Percentiles rank a stretch among this genome's conserved stretches.
These are phyloP conservation scores for Zelopaecilomyces penicillatus DNA, from an alignment of 2,329 filamentous ascomycete genomes.

Conservation along the genomic window DNA sequence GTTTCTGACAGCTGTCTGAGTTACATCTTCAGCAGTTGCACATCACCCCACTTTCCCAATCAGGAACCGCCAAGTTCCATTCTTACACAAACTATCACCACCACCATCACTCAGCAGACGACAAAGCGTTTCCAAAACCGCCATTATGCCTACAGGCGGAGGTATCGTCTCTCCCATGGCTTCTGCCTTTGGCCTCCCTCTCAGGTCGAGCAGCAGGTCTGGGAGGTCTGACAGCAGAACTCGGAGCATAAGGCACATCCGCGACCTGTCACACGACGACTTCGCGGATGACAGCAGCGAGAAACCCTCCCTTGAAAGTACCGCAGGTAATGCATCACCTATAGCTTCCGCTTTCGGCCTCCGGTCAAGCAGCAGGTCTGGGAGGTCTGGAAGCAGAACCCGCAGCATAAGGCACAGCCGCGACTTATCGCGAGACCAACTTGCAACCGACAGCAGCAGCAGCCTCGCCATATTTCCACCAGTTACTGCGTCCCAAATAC, in stretches of 20 bases:
- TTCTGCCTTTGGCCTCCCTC: conserved; percentile 26
- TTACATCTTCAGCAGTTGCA: no score
- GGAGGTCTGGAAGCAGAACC: conserved; percentile 9
- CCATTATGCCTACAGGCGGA: conserved; percentile 19
- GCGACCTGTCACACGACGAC: conserved; percentile 3
- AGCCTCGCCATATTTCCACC: conserved; percentile 7
- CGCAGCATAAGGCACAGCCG: conserved; percentile 8
- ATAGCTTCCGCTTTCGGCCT: conserved; percentile 27
- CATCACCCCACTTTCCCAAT: no score
- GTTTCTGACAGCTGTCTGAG: no score
- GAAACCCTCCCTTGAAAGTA: no score
- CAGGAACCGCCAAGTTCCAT: no score
- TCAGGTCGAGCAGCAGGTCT: conserved; percentile 17
- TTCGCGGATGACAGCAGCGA: no score
- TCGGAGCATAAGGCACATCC: conserved; percentile 8
- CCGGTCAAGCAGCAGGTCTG: conserved; percentile 17
- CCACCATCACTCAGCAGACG: not conserved
- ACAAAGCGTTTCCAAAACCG: not conserved
- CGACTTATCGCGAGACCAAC: conserved; percentile 2
- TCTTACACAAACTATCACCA: not conserved
- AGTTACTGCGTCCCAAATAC: conserved; percentile 1
- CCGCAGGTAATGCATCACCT: conserved; percentile 13
- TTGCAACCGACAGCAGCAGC: conserved; percentile 1
- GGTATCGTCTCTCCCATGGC: conserved; percentile 17
- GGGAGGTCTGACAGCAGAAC: conserved; percentile 12